Conservation (phyloP, 345 rosid genomes). For the Trapa bicornis region DNA sequence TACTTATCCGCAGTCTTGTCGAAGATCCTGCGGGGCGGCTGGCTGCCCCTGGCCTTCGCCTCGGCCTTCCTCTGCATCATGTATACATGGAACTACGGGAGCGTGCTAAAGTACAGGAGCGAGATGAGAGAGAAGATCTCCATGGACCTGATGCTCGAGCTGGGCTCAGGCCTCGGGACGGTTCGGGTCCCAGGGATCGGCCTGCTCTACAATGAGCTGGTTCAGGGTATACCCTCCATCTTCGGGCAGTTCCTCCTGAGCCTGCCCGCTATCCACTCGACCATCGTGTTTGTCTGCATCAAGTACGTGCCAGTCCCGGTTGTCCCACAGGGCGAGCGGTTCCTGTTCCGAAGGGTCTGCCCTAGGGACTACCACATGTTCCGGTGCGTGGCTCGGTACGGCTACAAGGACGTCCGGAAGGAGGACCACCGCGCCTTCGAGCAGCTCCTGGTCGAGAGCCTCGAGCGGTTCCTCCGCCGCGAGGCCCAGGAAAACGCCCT, state of each 20-base stretch:
- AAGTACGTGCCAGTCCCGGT: constrained; percentile 90
- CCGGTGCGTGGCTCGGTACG: constrained; percentile 77
- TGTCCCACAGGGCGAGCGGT: constrained; percentile 82
- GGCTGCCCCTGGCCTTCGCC: constrained; percentile 89
- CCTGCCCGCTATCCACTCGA: constrained; percentile 90
- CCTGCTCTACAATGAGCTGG: constrained; percentile 81
- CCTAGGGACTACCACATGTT: constrained; percentile 93
- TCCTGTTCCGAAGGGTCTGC: constrained; percentile 78
- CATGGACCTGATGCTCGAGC: constrained; percentile 74
- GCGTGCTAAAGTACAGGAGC: constrained; percentile 83
- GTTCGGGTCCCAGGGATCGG: constrained; percentile 86
- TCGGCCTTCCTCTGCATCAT: constrained; percentile 55
- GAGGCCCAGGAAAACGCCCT: constrained; percentile 72
- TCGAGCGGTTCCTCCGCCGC: constrained; percentile 64
- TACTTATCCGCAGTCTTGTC: constrained; percentile 77
- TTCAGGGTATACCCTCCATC: constrained; percentile 79
- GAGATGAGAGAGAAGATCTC: constrained; percentile 86
- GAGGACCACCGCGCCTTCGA: constrained; percentile 78
- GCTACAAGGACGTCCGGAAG: constrained; percentile 81
- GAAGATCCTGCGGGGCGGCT: constrained; percentile 68
- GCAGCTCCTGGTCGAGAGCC: constrained; percentile 68
- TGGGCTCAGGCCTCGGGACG: constrained; percentile 78
- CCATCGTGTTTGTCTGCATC: constrained; percentile 79
- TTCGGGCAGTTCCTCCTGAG: constrained; percentile 73
- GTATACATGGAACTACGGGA: constrained; percentile 97